Conservation (phyloP, 345 rosid species). For the Triadica sebifera region DNA sequence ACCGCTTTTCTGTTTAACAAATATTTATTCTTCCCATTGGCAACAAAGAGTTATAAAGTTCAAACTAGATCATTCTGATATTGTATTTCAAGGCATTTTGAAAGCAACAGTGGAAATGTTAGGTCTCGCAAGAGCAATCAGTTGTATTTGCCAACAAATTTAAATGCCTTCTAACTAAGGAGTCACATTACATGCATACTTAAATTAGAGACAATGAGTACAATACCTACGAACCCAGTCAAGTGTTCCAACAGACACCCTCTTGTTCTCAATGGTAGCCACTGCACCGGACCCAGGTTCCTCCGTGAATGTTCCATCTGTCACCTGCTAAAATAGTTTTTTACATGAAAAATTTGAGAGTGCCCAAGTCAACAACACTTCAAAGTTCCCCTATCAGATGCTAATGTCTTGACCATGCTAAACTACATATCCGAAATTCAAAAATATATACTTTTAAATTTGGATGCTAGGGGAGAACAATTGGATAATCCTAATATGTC, state of each 20-base stretch:
- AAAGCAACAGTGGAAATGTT: not conserved
- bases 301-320: slow-evolving; percentile 78
- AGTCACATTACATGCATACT: not conserved
- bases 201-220: slow-evolving; percentile 10
- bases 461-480: not conserved
- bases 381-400: not conserved
- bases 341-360: not conserved
- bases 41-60: not conserved
- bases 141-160: slow-evolving; percentile 6
- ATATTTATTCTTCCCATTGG: not conserved
- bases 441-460: not conserved
- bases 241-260: slow-evolving; percentile 80
- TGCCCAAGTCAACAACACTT: not conserved
- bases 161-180: not conserved
- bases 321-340: slow-evolving; percentile 45
- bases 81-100: not conserved
- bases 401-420: not conserved
- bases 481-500: not conserved
- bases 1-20: not conserved
- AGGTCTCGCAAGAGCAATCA: not conserved
- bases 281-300: slow-evolving; percentile 95
- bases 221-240: slow-evolving; percentile 85
- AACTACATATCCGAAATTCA: not conserved
- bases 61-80: not conserved
- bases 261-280: slow-evolving; percentile 60